Percentiles rank a stretch among this genome's conserved stretches.
These are phyloP conservation scores for Rhodotorula babjevae DNA, from an alignment of 768 basidiomycete species.

Conservation along the genomic window DNA sequence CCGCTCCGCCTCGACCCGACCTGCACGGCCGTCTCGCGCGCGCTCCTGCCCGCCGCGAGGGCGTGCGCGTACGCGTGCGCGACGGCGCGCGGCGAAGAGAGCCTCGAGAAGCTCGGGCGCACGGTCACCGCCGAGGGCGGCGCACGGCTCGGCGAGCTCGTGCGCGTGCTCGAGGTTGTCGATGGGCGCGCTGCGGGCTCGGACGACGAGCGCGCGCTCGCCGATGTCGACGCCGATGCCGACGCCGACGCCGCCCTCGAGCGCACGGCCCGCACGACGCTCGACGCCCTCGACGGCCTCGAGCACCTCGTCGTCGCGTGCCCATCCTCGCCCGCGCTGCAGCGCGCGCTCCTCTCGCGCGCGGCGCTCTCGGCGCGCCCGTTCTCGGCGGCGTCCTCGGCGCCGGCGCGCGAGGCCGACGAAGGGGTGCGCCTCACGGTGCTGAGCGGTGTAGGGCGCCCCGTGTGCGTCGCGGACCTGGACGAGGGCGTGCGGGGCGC, in stretches of 20 bases:
- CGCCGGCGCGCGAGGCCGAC: too few relatives aligned
- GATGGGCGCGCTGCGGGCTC: too few relatives aligned
- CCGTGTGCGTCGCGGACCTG: not conserved
- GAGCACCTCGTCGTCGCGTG: not conserved
- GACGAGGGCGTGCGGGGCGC: not conserved
- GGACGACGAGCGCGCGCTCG: not conserved
- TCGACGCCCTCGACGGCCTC: not conserved
- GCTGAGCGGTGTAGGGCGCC: not conserved
- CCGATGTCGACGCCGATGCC: too few relatives aligned
- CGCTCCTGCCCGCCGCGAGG: slow-evolving; percentile 5
- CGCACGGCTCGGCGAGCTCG: not conserved
- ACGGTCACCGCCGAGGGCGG: not conserved
- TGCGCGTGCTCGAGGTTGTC: not conserved
- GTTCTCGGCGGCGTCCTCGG: not conserved
- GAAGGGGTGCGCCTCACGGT: not conserved
- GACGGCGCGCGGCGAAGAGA: not conserved
- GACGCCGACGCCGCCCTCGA: not conserved
- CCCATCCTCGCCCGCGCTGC: not conserved
- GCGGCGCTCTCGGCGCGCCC: not conserved
- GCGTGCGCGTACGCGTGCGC: not conserved
- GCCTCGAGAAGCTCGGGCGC: not conserved
- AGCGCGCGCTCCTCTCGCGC: not conserved
- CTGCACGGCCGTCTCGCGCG: not conserved
- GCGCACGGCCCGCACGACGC: not conserved
- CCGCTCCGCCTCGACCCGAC: not conserved